A percentile compares a stretch with the other conserved stretches of the same genome.
Evolutionary conservation across 495 filamentous ascomycete species (phyloP).

Genomic region (Talaromyces wortmannii): DNA sequence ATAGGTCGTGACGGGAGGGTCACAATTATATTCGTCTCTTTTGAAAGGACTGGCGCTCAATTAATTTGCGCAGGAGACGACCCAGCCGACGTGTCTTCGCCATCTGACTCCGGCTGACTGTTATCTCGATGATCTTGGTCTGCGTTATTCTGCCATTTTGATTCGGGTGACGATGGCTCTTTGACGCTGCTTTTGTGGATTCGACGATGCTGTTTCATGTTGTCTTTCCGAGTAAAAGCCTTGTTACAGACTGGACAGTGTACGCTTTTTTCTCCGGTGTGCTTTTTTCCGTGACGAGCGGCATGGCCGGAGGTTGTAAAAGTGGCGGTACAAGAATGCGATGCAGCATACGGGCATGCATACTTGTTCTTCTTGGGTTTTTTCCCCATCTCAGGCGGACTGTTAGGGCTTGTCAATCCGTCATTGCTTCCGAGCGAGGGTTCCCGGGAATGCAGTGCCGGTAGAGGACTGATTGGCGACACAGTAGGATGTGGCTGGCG

Average conservation of each 20-base stretch:
- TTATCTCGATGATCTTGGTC: background rate
- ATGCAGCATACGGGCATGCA: conserved; percentile 50
- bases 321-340: conserved; percentile 66
- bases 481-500: background rate
- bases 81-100: background rate
- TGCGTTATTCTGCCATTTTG: background rate
- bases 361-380: conserved; percentile 43
- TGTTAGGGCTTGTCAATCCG: too few relatives aligned
- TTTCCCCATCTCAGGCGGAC: conserved; percentile 5
- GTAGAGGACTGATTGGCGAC: background rate
- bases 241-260: conserved; percentile 86
- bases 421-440: background rate
- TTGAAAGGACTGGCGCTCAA: too few relatives aligned
- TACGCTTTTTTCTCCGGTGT: conserved; percentile 92
- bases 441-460: background rate
- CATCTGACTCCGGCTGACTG: background rate
- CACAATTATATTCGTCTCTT: background rate
- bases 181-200: conserved; percentile 57
- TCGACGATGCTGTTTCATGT: conserved; percentile 96
- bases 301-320: conserved; percentile 97
- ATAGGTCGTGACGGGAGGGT: background rate
- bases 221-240: conserved; percentile 92
- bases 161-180: conserved; percentile 9
- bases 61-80: background rate
- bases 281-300: conserved; percentile 93